Evolutionary conservation across 805 yeast species (phyloP), one percentile per base, ranked within the genome.

Genomic region (Yamadazyma kitorensis): DNA sequence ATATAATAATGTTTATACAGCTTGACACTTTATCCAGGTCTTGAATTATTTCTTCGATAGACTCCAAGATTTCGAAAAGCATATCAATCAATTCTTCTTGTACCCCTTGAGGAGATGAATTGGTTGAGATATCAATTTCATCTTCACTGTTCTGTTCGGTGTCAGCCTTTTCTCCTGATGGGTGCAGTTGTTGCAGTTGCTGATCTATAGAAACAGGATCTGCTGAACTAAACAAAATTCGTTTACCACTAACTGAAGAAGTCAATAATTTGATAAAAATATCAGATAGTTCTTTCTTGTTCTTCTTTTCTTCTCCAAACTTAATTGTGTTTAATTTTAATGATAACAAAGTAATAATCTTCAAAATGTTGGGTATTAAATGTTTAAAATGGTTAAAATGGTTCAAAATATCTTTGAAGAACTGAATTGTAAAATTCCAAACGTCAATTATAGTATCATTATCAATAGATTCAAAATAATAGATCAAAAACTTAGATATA

Each of bases 401-500:
- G 3, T 72, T 55, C 19, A 69, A 45, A 0, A 78, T 72, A 4
- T 80, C 87, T 43, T 70, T 80, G 44, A 86, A 63, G 44, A 85
- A 88, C 2, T 55, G 53, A 17, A 76, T 60, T 21, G 81, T 61
- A 15, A 71, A 74, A 7, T 56, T 55, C 80, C 88, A 91, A 13
- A 88, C 72, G 38, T 91, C 98, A 39, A 83, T 88, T 31, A 87
- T 64, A 0, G 86, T 78, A 47, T 87, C 95, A 41, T 72, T 72
- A 43, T 85, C 95, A 24, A 89, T 61, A 0, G 88, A 72, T 4
- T 60, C 60, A 15, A 82, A 61, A 53, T 91, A 93, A 0, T 60
- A 63, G 6, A 78, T 67, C 38, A 88, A 55, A 50, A 85, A 84
- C 1, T 49, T 46, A 2, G 78, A 62, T 9, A 82, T 47, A 6